Evolutionary conservation across 371 early-diverging fungal species (phyloP), one percentile per base, ranked within the genome.

Genomic region (Umbelopsis sp.): DNA sequence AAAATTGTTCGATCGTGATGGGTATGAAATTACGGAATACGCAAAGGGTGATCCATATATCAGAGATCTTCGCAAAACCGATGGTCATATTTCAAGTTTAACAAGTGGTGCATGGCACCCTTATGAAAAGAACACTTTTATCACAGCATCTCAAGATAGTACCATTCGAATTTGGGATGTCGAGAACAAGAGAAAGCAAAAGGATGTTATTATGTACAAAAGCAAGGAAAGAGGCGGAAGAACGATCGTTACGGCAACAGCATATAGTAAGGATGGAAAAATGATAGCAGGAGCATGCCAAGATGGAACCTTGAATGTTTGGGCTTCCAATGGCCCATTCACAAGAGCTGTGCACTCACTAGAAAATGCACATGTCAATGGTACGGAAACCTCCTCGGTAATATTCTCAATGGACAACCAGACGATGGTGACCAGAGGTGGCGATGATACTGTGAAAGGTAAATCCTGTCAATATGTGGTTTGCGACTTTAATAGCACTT

Each of bases 21-120:
- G 98, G 0, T 48, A 77, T 4, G 82, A 87, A 57, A 70, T 92
- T 63, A 79, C 77, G 5, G 94, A 94, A 67, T 96, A 82, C 68
- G 84, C 87, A 41, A 96, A 95, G 69, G 98, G 98, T 16, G 98
- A 98, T 75, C 94, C 94, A 53, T 98, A 98, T 71, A 87, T 98
- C 51, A 84, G 93, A 11, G 98, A 98, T 70, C 76, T 92, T 80
- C 81, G 94, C 25, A 76, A 94, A 44, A 97, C 97, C 11, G 87
- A 86, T 53, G 98, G 98, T 4, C 98, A 98, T 73, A 89, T 94
- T 6, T 89, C 93, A 4, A 88, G 92, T 6, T 70, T 98, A 35
- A 95, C 94, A 1, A 76, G 87, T 29, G 88, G 88, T 32, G 79
- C 84, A 35, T 97, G 98, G 98, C 91, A 93, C 76, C 97, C 97